Evolutionary conservation across 345 rosid species (phyloP), one percentile per base, ranked within the genome.

Genomic region (Lepidium africanum): DNA sequence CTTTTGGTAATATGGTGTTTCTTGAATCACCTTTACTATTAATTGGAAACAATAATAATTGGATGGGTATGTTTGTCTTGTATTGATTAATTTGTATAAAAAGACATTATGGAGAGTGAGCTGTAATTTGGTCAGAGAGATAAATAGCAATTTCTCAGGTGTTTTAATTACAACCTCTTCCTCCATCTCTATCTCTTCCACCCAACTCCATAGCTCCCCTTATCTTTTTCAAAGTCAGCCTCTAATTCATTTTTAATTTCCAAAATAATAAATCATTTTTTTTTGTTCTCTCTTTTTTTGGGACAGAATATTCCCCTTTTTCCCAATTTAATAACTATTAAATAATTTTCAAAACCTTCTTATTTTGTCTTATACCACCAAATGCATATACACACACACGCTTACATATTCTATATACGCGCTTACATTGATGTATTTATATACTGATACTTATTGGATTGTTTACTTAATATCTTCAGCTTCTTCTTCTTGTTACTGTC

Each of bases 61-160:
- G 72, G 62, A 73, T 73, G 72, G 67, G 77, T 59, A 66, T 73
- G 62, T 73, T 67, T 74, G 75, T 67, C 63, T 67, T 50, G 39
- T 74, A 42, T 14, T 35, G 27, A 17, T 72, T 17, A 55, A 55
- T 27, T 47, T 39, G 3, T 13, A 35, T 0, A 41, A 56, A 38
- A 47, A 32, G 17, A 36, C 33, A 12, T 37, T 45, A 30, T n/a
- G 41, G 50, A 54, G 17, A 14, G 65, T 72, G 76, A 72, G 76
- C 76, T 72, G 76, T 72, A 57, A 16, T 48, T 16, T 65, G 76
- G 76, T 65, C 76, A 65, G 76, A 72, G 70, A 72, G 76, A 56
- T 72, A 72, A 72, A 72, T 65, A 48, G 65, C 60, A 72, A 58
- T 38, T 30, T 60, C 60, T 67, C 77, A 74, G 77, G 68, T 67